These are phyloP conservation scores for Pythium utonaiense DNA, from an alignment of 352 stramenopile genomes.

Conservation along the genomic window DNA sequence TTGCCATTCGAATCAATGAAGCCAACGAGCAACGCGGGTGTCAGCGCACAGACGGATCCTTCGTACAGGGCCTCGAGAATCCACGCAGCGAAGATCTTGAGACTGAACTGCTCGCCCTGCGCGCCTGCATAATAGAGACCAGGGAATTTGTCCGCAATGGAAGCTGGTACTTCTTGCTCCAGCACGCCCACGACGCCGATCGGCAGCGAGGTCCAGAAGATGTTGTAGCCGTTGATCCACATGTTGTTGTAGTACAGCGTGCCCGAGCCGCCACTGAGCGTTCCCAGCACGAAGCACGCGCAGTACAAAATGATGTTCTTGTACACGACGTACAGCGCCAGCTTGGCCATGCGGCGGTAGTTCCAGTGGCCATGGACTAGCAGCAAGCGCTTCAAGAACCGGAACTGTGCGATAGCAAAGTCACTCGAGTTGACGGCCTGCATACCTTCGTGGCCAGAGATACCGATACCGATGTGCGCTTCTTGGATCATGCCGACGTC, in stretches of 20 bases:
- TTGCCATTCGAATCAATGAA: constrained; percentile 58
- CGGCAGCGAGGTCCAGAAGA: constrained; percentile 93
- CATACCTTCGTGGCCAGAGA: constrained; percentile 98
- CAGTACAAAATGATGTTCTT: constrained; percentile 95
- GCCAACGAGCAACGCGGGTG: constrained; percentile 57
- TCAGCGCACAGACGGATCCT: constrained; percentile 62
- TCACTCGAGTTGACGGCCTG: constrained; percentile 98
- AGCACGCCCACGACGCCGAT: constrained; percentile 82
- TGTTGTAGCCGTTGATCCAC: constrained; percentile 95
- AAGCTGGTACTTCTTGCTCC: constrained; percentile 75
- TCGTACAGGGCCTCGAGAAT: constrained; percentile 80
- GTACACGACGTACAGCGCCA: constrained; percentile 98
- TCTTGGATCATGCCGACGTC: constrained; percentile 99
- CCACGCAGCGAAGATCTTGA: constrained; percentile 78
- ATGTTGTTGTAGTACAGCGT: constrained; percentile 89
- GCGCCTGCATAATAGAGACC: constrained; percentile 78
- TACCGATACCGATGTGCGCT: constrained; percentile 97
- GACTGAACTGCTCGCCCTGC: constrained; percentile 79
- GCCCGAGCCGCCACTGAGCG: constrained; percentile 64
- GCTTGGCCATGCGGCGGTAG: constrained; percentile 95
- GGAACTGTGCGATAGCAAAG: constrained; percentile 98
- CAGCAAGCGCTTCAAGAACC: constrained; percentile 94
- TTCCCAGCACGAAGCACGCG: constrained; percentile 86
- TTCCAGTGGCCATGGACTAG: constrained; percentile 99
- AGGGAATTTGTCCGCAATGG: constrained; percentile 72